phyloP scores from a whole-genome alignment of 495 filamentous ascomycete genomes.

The Friedmanniomyces simplex region DNA sequence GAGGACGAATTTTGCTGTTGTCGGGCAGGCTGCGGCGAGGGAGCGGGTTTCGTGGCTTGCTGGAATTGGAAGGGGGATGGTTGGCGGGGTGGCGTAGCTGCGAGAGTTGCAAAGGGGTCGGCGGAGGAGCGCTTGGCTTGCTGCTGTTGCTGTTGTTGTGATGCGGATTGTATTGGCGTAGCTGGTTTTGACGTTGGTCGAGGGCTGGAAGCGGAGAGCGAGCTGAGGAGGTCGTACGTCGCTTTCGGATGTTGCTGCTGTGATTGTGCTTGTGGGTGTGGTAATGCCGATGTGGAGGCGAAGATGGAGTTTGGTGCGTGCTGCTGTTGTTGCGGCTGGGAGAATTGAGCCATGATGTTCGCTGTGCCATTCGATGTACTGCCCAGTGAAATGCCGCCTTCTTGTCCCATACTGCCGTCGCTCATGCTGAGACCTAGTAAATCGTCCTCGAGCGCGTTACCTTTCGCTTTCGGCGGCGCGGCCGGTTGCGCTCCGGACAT shows the following conservation, averaged over 20 bases:
- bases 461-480: constrained; percentile 41
- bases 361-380: constrained; percentile 25
- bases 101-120: constrained; percentile 32
- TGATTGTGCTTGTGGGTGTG: constrained; percentile 12
- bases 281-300: neutral
- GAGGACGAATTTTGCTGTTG: constrained; percentile 32
- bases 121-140: constrained; percentile 33
- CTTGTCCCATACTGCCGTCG: constrained; percentile 52
- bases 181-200: constrained; percentile 25
- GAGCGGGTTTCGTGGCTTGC: constrained; percentile 23
- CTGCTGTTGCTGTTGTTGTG: constrained; percentile 29
- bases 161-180: constrained; percentile 24
- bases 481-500: constrained; percentile 11
- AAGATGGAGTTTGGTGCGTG: constrained; percentile 13
- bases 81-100: constrained; percentile 27
- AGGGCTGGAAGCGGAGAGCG: constrained; percentile 11
- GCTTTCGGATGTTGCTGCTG: constrained; percentile 20
- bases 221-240: constrained; percentile 26
- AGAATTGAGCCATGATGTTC: constrained; percentile 20
- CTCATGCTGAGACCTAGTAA: constrained; percentile 59
- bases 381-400: constrained; percentile 79
- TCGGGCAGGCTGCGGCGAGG: constrained; percentile 13
- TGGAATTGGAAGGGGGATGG: constrained; percentile 36
- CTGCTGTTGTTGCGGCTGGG: constrained; percentile 9
- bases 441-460: constrained; percentile 44